A percentile compares a stretch with the other conserved stretches of the same genome.
Evolutionary conservation across 352 stramenopile species (phyloP).

Genomic region (Globisporangium okanoganense): DNA sequence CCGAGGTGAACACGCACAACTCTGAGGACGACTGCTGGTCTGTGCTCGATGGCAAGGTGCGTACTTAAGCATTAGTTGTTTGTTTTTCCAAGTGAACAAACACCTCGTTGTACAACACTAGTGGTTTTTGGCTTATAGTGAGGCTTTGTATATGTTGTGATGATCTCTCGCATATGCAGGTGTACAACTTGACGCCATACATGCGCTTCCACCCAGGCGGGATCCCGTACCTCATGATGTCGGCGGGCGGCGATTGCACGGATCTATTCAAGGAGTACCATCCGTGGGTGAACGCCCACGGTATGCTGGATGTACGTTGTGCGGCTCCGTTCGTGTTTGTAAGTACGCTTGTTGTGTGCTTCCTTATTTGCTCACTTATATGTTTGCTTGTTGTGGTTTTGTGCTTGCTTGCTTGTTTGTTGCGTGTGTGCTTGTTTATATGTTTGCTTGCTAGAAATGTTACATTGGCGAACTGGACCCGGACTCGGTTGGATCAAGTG

Average conservation of each 20-base stretch:
- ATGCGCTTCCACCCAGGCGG: slow-evolving; percentile 98
- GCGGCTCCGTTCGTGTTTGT: no score
- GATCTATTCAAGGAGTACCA: slow-evolving; percentile 97
- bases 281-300: slow-evolving; percentile 91
- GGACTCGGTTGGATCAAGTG: slow-evolving; percentile 28
- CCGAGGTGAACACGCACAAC: slow-evolving; percentile 88
- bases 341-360: no score
- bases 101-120: neutral
- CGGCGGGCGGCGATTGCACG: slow-evolving; percentile 93
- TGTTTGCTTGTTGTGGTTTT: neutral
- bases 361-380: neutral
- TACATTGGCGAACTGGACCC: slow-evolving; percentile 64
- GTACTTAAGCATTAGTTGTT: neutral
- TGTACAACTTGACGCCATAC: slow-evolving; percentile 97
- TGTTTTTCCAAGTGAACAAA: no score
- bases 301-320: slow-evolving; percentile 73
- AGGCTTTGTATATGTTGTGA: neutral
- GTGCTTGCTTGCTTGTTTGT: neutral
- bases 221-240: slow-evolving; percentile 88
- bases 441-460: slow-evolving; percentile 53
- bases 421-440: neutral
- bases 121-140: neutral
- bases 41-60: slow-evolving; percentile 90
- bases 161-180: slow-evolving; percentile 8
- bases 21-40: slow-evolving; percentile 93